Conservation (phyloP, 208 protist species). For the Endotrypanum monterogeii region DNA sequence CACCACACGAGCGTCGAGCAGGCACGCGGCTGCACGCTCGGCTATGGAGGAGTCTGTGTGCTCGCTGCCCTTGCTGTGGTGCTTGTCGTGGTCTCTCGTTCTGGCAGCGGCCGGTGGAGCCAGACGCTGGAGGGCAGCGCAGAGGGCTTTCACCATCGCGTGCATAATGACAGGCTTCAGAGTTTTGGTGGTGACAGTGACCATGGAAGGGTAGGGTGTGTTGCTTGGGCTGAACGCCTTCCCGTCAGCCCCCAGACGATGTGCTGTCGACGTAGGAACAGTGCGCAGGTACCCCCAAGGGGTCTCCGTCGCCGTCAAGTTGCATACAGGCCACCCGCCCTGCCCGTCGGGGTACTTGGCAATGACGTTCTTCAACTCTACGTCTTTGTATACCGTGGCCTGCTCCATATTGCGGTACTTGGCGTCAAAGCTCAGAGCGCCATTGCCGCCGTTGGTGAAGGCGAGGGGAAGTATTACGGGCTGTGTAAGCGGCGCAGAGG, state of each 20-base stretch:
- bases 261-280: constrained; percentile 13
- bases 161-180: constrained; percentile 34
- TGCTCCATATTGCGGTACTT: constrained; percentile 76
- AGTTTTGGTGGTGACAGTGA: constrained; percentile 35
- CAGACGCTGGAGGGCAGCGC: constrained; percentile 15
- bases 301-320: constrained; percentile 9
- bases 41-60: constrained; percentile 3
- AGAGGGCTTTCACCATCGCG: constrained; percentile 27
- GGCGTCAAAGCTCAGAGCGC: constrained; percentile 63
- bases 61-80: neutral
- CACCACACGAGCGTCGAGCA: constrained; percentile 72
- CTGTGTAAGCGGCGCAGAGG: constrained; percentile 14
- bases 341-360: constrained; percentile 86
- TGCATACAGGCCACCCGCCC: constrained; percentile 64
- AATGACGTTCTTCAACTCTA: constrained; percentile 62
- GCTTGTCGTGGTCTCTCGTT: neutral
- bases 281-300: constrained; percentile 38
- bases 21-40: constrained; percentile 31
- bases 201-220: constrained; percentile 20
- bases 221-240: neutral
- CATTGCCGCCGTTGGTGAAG: constrained; percentile 53
- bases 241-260: constrained; percentile 12
- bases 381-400: constrained; percentile 75
- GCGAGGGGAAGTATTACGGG: constrained; percentile 64
- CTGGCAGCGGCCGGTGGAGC: neutral